Evolutionary conservation across 2,329 filamentous ascomycete species (phyloP).

Genomic region (Diaporthe eres): DNA sequence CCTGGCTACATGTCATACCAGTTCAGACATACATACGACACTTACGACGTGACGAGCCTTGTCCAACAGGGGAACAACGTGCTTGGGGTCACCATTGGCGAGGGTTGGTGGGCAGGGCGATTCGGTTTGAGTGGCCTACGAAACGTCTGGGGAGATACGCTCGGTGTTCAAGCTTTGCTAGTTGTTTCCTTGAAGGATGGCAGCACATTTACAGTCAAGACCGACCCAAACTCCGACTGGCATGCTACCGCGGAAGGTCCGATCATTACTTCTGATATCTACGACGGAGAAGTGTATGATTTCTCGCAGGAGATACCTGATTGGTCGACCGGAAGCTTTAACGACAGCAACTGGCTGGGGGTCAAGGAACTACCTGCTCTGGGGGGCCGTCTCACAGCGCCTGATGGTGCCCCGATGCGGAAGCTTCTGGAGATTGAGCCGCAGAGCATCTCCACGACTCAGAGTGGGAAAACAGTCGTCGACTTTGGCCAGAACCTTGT

Average conservation of each 20-base stretch:
- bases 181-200: background rate
- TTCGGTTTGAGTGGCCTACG: background rate
- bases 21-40: conserved; percentile 65
- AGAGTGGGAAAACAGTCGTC: background rate
- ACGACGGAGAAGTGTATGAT: conserved; percentile 15
- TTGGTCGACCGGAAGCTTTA: conserved; percentile 6
- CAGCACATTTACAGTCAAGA: conserved; percentile 7
- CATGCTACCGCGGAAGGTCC: conserved; percentile 5
- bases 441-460: background rate
- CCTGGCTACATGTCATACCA: conserved; percentile 68
- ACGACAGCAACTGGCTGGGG: conserved; percentile 14
- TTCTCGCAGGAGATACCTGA: background rate
- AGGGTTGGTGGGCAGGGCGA: conserved; percentile 8
- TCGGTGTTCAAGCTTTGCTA: conserved; percentile 11
- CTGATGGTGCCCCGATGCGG: conserved; percentile 10
- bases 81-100: background rate
- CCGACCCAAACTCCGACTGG: conserved; percentile 6
- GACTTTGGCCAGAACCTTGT: conserved; percentile 22
- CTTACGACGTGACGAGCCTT: conserved; percentile 57
- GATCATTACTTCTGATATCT: conserved; percentile 7
- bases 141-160: conserved; percentile 16
- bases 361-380: conserved; percentile 16
- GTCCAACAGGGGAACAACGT: conserved; percentile 15
- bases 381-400: background rate
- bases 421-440: conserved; percentile 5